phyloP scores from a whole-genome alignment of 2,329 filamentous ascomycete genomes.

The Diaporthe australafricana region DNA sequence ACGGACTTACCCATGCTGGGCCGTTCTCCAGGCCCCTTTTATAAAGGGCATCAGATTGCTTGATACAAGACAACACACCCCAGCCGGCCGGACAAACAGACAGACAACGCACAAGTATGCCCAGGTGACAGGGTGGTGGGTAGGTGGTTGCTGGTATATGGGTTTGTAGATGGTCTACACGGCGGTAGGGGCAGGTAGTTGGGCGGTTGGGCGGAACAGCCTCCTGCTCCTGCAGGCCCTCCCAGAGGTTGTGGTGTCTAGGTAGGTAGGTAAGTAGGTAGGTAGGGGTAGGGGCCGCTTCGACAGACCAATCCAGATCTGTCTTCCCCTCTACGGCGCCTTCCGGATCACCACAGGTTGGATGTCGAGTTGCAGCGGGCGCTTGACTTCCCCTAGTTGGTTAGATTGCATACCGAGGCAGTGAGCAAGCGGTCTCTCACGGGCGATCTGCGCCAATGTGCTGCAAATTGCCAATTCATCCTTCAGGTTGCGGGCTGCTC shows the following conservation, averaged over 20 bases:
- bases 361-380: background rate
- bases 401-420: background rate
- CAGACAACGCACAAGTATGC: constrained; percentile 21
- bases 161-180: constrained; percentile 6
- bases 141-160: background rate
- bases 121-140: constrained; percentile 7
- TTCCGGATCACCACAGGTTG: constrained; percentile 5
- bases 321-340: background rate
- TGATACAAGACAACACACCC: constrained; percentile 7
- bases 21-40: constrained; percentile 25
- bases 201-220: constrained; percentile 2
- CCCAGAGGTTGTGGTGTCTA: constrained; percentile 4
- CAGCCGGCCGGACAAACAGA: constrained; percentile 1
- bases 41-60: constrained; percentile 20
- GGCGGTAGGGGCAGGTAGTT: background rate
- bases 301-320: background rate
- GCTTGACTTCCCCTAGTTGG: constrained; percentile 21
- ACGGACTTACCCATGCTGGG: constrained; percentile 37
- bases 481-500: too few relatives aligned
- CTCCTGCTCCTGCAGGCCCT: background rate
- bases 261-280: background rate
- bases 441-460: background rate
- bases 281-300: constrained; percentile 2
- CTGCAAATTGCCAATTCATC: too few relatives aligned
- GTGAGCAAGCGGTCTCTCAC: background rate